Base-by-base conservation (phyloP, 257 asterid genomes). In the Capsicum chinense region DNA sequence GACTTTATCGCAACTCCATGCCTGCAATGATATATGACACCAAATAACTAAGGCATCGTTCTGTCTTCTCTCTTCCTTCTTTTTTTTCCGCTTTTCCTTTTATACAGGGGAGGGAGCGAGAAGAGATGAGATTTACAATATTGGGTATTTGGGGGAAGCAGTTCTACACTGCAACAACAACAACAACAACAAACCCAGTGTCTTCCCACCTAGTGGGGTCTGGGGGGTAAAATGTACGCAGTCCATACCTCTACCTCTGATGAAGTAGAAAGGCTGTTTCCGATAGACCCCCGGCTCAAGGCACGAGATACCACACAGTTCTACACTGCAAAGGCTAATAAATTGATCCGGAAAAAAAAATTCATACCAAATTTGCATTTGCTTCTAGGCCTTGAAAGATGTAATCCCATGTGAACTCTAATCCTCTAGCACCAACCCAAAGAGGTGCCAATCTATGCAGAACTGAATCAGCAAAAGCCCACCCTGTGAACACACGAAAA, bases 401-500 rank as follows among this genome's bases (percentile, higher is more conserved):
- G 91, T 89, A 95, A 86, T 95, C 98, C 98, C 98, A 97, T 37
- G 99, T 97, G 88, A 97, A 97, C 84, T 97, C 99, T 83, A 97
- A 87, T 81, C 99, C 98, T 91, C 95, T 93, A 84, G 99, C 98
- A 81, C 99, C 99, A 19, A 97, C 92, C 99, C 99, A 97, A 84
- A 97, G 98, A 3, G 99, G 99, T 33, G 95, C 98, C 90, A 97
- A 88, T 86, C 95, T 93, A 85, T 97, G 99, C 86, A 97, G 95
- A 88, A 97, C 92, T 33, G 99, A 92, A 88, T 97, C 98, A 86
- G 98, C 99, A 89, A 97, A 97, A 54, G 99, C 99, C 99, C 99
- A 97, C 67, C 99, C 98, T 97, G 92, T 82, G 82, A 82, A 87
- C 50, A 67, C 17, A 67, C 3, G 59, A 81, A 87, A 79, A 74